Evolutionary conservation across 768 basidiomycete species (phyloP).

Genomic region (Termitomyces sp.): DNA sequence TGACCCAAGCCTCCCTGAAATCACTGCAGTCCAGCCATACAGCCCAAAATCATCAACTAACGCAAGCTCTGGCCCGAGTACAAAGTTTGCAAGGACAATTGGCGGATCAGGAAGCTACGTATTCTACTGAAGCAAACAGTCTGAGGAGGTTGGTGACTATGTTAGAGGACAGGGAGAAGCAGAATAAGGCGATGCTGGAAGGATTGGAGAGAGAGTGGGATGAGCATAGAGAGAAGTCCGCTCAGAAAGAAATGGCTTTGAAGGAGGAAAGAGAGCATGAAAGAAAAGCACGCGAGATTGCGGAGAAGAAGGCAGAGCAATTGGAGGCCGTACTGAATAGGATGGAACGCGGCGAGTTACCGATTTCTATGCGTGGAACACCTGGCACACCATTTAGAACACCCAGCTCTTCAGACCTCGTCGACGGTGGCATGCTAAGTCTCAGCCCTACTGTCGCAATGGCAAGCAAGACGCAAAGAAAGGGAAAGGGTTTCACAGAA

Average conservation of each 20-base stretch:
- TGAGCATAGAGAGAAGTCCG: constrained; percentile 61
- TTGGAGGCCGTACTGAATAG: constrained; percentile 67
- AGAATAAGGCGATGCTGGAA: constrained; percentile 78
- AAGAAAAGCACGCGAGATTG: constrained; percentile 57
- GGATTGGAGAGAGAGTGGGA: constrained; percentile 82
- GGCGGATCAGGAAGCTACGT: constrained; percentile 81
- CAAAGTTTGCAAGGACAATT: constrained; percentile 72
- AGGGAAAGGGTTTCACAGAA: constrained; percentile 88
- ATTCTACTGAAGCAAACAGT: constrained; percentile 68
- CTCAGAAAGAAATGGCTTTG: constrained; percentile 58
- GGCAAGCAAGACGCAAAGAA: constrained; percentile 74
- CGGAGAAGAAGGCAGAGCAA: constrained; percentile 67
- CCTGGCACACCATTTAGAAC: constrained; percentile 45
- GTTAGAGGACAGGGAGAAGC: constrained; percentile 85
- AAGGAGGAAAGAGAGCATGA: constrained; percentile 72
- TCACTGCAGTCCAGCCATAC: constrained; percentile 68
- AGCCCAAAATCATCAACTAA: constrained; percentile 68
- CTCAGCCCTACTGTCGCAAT: constrained; percentile 87
- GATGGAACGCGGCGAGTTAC: constrained; percentile 69
- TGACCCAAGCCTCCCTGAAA: constrained; percentile 64
- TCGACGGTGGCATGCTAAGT: constrained; percentile 53
- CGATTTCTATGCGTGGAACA: constrained; percentile 41
- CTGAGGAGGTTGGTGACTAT: constrained; percentile 71
- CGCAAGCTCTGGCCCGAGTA: constrained; percentile 68
- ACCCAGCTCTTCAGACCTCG: constrained; percentile 31